Evolutionary conservation across 768 basidiomycete genomes (phyloP).

Genomic region (Punctularia strigosozonata): DNA sequence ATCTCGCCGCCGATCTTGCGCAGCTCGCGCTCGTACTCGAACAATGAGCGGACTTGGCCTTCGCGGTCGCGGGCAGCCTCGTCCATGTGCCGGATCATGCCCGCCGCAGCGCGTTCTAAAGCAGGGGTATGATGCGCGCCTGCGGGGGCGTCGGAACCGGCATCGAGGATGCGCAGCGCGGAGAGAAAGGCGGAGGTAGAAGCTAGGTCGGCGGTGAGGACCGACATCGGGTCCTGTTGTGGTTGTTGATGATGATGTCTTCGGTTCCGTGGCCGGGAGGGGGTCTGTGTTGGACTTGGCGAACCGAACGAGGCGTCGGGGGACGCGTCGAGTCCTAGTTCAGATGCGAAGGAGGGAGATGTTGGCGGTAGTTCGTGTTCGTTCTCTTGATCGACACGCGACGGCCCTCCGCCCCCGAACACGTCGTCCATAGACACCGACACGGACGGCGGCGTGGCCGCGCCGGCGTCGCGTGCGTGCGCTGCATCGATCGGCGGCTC

Average conservation of each 20-base stretch:
- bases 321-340: slow-evolving; percentile 22
- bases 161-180: slow-evolving; percentile 61
- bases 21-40: slow-evolving; percentile 73
- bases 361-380: too few relatives aligned
- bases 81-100: slow-evolving; percentile 68
- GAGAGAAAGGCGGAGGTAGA: slow-evolving; percentile 68
- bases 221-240: slow-evolving; percentile 53
- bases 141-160: slow-evolving; percentile 27
- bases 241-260: slow-evolving; percentile 18
- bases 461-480: too few relatives aligned
- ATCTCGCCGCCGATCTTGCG: slow-evolving; percentile 66
- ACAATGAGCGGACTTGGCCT: slow-evolving; percentile 65
- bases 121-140: too few relatives aligned
- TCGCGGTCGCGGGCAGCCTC: slow-evolving; percentile 69
- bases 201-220: slow-evolving; percentile 62
- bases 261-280: slow-evolving; percentile 15
- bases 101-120: slow-evolving; percentile 62
- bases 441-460: too few relatives aligned
- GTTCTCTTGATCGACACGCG: too few relatives aligned
- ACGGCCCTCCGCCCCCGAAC: too few relatives aligned
- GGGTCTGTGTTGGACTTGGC: too few relatives aligned
- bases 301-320: slow-evolving; percentile 29
- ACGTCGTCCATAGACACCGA: slow-evolving; percentile 1
- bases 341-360: slow-evolving; percentile 35
- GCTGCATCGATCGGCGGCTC: slow-evolving; percentile 9